Evolutionary conservation across 768 basidiomycete species (phyloP).

Genomic region (Amanita thiersii): DNA sequence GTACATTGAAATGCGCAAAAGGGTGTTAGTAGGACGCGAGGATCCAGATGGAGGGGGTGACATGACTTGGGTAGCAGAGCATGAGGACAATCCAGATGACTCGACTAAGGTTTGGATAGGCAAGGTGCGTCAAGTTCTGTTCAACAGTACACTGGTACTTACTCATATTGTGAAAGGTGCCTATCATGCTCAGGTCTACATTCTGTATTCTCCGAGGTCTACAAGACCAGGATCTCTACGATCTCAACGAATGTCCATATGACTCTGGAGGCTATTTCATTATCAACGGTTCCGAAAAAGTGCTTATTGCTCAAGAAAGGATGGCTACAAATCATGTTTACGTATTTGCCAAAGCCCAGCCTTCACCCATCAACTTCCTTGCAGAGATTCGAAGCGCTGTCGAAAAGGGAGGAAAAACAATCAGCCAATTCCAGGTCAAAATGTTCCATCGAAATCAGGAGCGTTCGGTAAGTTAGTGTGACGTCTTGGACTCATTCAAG

Average conservation of each 20-base stretch:
- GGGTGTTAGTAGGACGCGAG: constrained; percentile 70
- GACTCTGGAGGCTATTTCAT: constrained; percentile 99
- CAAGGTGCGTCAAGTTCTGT: constrained; percentile 47
- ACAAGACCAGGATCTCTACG: constrained; percentile 73
- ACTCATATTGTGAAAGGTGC: constrained; percentile 49
- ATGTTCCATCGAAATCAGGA: constrained; percentile 90
- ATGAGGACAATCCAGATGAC: constrained; percentile 55
- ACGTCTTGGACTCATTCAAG: constrained; percentile 7
- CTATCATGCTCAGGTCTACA: constrained; percentile 94
- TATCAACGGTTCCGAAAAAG: constrained; percentile 99
- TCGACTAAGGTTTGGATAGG: constrained; percentile 89
- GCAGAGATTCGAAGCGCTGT: constrained; percentile 97
- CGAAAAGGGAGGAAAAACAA: constrained; percentile 97
- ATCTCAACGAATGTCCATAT: constrained; percentile 96
- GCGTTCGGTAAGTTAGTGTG: constrained; percentile 57
- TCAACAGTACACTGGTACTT: background rate
- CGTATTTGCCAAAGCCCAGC: constrained; percentile 96
- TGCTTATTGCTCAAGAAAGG: constrained; percentile 98
- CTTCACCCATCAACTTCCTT: constrained; percentile 90
- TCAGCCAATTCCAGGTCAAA: constrained; percentile 96
- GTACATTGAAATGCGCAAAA: constrained; percentile 93
- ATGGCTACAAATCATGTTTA: constrained; percentile 99
- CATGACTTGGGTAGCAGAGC: constrained; percentile 67
- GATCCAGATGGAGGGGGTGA: constrained; percentile 82
- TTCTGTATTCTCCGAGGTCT: constrained; percentile 88